A percentile compares a stretch with the other conserved stretches of the same genome.
Conservation (phyloP, 129 eudicot species). For the Ambrosia artemisiifolia region DNA sequence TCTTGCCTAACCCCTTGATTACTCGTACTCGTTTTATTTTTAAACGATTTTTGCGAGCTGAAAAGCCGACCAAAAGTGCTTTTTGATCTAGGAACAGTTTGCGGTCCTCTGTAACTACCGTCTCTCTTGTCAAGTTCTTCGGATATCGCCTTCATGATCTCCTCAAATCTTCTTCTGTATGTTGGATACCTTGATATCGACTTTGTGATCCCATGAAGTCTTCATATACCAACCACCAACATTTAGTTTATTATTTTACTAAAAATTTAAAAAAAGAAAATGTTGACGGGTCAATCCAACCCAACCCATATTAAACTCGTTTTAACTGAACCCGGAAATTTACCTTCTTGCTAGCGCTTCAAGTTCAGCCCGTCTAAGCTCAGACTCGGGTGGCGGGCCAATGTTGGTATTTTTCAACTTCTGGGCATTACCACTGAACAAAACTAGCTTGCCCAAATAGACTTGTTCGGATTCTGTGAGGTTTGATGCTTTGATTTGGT, state of each 20-base stretch:
- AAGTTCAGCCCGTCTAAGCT: conserved; percentile 73
- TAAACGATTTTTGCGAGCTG: conserved; percentile 49
- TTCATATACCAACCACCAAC: conserved; percentile 23
- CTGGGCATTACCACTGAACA: conserved; percentile 50
- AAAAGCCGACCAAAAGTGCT: conserved; percentile 56
- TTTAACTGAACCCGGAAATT: not conserved
- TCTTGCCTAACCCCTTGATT: conserved; percentile 41
- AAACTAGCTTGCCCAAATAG: conserved; percentile 61
- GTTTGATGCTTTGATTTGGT: conserved; percentile 74
- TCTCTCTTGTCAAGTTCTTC: conserved; percentile 49
- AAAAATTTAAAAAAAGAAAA: not conserved
- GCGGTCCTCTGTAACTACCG: conserved; percentile 37
- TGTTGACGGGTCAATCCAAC: not conserved
- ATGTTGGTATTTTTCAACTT: conserved; percentile 47
- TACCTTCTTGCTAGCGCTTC: conserved; percentile 90
- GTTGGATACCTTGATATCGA: conserved; percentile 87
- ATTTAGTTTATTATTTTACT: not conserved
- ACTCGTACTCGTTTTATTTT: conserved; percentile 39
- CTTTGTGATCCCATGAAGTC: conserved; percentile 81
- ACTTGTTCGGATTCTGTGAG: conserved; percentile 60
- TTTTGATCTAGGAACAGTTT: conserved; percentile 42
- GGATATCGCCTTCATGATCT: conserved; percentile 41
- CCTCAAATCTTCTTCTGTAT: conserved; percentile 69
- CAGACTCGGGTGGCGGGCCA: conserved; percentile 66
- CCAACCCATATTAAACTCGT: not conserved